Percentiles rank a stretch among this genome's conserved stretches.
Conservation (phyloP, 2,329 filamentous ascomycete species). For the Gyromitra esculenta region DNA sequence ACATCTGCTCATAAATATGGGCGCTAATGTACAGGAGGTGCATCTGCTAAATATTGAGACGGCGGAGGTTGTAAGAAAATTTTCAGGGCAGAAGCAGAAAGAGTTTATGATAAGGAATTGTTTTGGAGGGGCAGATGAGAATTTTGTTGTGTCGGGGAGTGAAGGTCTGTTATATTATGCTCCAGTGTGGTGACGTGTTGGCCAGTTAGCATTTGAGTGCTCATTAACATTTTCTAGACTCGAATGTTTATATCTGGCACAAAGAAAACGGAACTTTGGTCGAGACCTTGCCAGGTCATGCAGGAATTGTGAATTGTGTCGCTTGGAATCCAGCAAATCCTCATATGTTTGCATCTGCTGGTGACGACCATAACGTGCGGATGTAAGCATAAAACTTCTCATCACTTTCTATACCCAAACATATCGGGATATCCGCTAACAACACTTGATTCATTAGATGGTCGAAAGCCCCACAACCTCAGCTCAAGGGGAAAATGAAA, state of each 20-base stretch:
- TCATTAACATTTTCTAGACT: slow-evolving; percentile 64
- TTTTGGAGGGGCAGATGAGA: slow-evolving; percentile 91
- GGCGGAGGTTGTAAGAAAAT: slow-evolving; percentile 76
- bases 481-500: slow-evolving; percentile 56
- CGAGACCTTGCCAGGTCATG: slow-evolving; percentile 79
- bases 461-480: slow-evolving; percentile 54
- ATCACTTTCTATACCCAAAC: neutral
- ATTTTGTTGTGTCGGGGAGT: slow-evolving; percentile 89
- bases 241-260: slow-evolving; percentile 86
- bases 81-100: slow-evolving; percentile 77
- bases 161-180: slow-evolving; percentile 70
- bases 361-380: slow-evolving; percentile 84
- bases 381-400: slow-evolving; percentile 71
- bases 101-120: slow-evolving; percentile 81
- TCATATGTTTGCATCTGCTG: slow-evolving; percentile 86
- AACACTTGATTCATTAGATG: slow-evolving; percentile 48
- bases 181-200: slow-evolving; percentile 9
- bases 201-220: neutral
- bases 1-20: slow-evolving; percentile 80
- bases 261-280: slow-evolving; percentile 81
- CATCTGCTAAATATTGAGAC: slow-evolving; percentile 80
- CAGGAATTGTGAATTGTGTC: slow-evolving; percentile 83
- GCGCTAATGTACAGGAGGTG: slow-evolving; percentile 66
- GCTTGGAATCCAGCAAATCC: slow-evolving; percentile 88
- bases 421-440: slow-evolving; percentile 15